A percentile compares a stretch with the other conserved stretches of the same genome.
These are phyloP conservation scores for Styphnolobium japonicum DNA, from an alignment of 306 rosid genomes.

Conservation along the genomic window DNA sequence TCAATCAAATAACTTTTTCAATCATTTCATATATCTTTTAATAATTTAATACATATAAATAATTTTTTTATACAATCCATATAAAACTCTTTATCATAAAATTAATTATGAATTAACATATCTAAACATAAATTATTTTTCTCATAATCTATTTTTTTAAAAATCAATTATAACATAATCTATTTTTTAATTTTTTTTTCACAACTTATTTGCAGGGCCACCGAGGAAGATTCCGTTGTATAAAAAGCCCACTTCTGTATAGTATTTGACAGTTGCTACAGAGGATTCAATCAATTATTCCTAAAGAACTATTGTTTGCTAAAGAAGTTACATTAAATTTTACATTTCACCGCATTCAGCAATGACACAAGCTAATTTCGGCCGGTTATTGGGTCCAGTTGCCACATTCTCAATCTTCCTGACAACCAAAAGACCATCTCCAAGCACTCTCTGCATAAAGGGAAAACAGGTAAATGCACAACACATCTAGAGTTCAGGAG, in stretches of 20 bases:
- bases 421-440: slow-evolving; percentile 95
- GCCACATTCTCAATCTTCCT: slow-evolving; percentile 99
- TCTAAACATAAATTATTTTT: too few relatives aligned
- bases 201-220: too few relatives aligned
- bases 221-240: not conserved
- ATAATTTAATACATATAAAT: too few relatives aligned
- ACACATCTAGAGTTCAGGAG: not conserved
- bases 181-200: too few relatives aligned
- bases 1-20: too few relatives aligned
- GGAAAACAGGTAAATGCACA: slow-evolving; percentile 1
- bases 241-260: slow-evolving; percentile 6
- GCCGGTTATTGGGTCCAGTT: slow-evolving; percentile 88
- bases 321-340: slow-evolving; percentile 4
- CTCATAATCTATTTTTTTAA: too few relatives aligned
- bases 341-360: slow-evolving; percentile 98
- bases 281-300: not conserved
- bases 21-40: too few relatives aligned
- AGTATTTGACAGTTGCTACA: not conserved
- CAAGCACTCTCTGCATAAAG: slow-evolving; percentile 83
- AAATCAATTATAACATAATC: too few relatives aligned
- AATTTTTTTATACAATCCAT: too few relatives aligned
- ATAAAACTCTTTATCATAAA: too few relatives aligned
- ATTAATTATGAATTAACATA: too few relatives aligned
- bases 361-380: slow-evolving; percentile 76
- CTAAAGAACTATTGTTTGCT: not conserved